Base-by-base conservation (phyloP, 2,329 filamentous ascomycete species). In the Talaromyces albobiverticillius region DNA sequence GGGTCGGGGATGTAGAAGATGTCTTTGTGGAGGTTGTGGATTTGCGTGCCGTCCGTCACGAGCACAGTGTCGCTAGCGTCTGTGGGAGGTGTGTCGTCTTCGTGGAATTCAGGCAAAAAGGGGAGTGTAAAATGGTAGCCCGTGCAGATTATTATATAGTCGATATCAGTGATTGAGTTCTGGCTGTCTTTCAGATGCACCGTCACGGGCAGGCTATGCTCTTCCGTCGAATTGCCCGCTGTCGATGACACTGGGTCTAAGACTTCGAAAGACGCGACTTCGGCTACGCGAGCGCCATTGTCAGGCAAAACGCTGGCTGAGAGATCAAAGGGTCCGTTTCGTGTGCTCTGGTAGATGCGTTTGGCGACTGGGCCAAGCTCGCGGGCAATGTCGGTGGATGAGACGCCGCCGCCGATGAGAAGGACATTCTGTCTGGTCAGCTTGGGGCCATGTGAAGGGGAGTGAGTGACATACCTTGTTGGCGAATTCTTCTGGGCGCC, bases 1-100 rank as follows among this genome's bases (percentile, higher is more conserved):
- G 85, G 84, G 56, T 89, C 85, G 0, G 79, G 78, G 41, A 88
- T 87, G 67, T 88, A 89, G 64, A 87, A 89, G 13, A 89, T 84
- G 63, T 89, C 86, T 55, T 82, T 82, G 72, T 88, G 82, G 1
- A 89, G 71, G 59, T 89, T 88, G 61, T 89, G 86, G 3, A 78
- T 72, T 64, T 84, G 81, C 11, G 76, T 77, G 2, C 86, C 86
- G 42, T 88, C 83, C 0, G 76, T 88, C 4, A 89, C 80, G 0
- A 90, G 71, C 0, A 82, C 67, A 0, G 65, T 71, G 0, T 82
- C 76, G 34, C 78, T 73, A 0, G 83, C 84, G 1, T 81, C 62
- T 1, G 77, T 66, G 0, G 75, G 68, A 0, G 69, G 48, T 0
- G 69, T 70, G 13, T 68, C 57, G 75, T 81, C 74, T 54, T 75